A percentile compares a stretch with the other conserved stretches of the same genome.
These are phyloP conservation scores for Leucosporidium creatinivorum DNA, from an alignment of 768 basidiomycete species.

Conservation along the genomic window DNA sequence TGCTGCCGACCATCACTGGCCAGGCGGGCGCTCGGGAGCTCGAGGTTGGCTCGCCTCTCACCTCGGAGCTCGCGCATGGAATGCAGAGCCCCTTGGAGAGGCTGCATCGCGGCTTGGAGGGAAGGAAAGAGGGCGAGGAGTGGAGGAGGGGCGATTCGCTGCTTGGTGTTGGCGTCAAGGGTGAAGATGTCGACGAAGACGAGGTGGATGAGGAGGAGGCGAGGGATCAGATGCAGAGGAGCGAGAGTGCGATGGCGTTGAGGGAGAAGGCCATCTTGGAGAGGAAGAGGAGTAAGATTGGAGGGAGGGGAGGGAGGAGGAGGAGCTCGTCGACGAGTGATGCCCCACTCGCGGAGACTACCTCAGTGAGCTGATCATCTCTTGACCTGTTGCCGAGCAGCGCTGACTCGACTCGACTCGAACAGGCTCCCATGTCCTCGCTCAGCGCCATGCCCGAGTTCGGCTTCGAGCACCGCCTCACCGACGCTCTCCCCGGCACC, in stretches of 20 bases:
- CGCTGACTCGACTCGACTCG: no score
- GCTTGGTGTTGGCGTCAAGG: no score
- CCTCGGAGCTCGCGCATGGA: slow-evolving; percentile 19
- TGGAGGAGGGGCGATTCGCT: no score
- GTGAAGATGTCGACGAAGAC: no score
- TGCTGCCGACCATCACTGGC: slow-evolving; percentile 24
- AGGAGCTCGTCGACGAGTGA: slow-evolving; percentile 75
- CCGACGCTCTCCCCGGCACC: slow-evolving; percentile 1
- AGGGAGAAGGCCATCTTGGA: slow-evolving; percentile 1
- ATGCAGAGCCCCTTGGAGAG: slow-evolving; percentile 29
- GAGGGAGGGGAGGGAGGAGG: slow-evolving; percentile 42
- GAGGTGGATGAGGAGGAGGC: no score
- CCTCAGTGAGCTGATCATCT: neutral
- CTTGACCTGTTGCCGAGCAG: neutral
- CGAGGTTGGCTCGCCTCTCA: slow-evolving; percentile 19
- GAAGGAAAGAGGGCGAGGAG: no score
- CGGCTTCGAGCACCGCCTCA: slow-evolving; percentile 30
- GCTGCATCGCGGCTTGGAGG: slow-evolving; percentile 15
- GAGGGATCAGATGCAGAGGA: no score
- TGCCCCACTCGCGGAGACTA: slow-evolving; percentile 46
- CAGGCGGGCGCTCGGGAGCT: slow-evolving; percentile 3
- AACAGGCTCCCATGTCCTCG: slow-evolving; percentile 16
- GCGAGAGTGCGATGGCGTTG: no score
- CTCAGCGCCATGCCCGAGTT: slow-evolving; percentile 25
- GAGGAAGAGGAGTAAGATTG: slow-evolving; percentile 9